These are phyloP conservation scores for Alnus glutinosa DNA, from an alignment of 306 rosid species.

Conservation along the genomic window DNA sequence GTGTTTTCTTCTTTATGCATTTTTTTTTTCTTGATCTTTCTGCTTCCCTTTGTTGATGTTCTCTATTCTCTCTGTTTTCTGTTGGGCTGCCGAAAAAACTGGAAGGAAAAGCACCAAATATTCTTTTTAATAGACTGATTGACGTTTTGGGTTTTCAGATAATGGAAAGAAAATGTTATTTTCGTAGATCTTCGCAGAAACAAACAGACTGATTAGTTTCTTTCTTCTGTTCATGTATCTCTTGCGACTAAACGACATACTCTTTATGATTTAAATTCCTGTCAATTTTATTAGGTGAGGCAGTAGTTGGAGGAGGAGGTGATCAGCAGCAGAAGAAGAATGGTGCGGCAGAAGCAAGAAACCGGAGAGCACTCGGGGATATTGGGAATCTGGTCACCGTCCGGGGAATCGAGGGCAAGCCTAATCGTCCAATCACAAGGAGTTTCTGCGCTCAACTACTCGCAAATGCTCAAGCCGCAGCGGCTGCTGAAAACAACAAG, in stretches of 20 bases:
- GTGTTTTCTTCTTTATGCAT: neutral
- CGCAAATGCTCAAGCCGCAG: slow-evolving; percentile 84
- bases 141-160: neutral
- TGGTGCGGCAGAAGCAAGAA: slow-evolving; percentile 50
- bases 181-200: neutral
- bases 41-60: neutral
- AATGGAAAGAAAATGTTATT: neutral
- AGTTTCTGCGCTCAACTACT: slow-evolving; percentile 83
- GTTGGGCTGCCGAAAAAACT: neutral
- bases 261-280: neutral
- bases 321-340: slow-evolving; percentile 62
- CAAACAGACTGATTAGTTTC: neutral
- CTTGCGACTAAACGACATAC: neutral
- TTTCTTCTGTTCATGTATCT: neutral
- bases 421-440: slow-evolving; percentile 88
- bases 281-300: slow-evolving; percentile 50
- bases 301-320: slow-evolving; percentile 49
- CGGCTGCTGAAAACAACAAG: slow-evolving; percentile 62
- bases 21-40: neutral
- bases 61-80: neutral
- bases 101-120: neutral
- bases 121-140: neutral
- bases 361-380: slow-evolving; percentile 69
- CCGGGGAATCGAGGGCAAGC: slow-evolving; percentile 57
- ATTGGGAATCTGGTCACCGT: slow-evolving; percentile 65